Evolutionary conservation across 805 yeast species (phyloP).

Genomic region (Kuraishia molischiana): DNA sequence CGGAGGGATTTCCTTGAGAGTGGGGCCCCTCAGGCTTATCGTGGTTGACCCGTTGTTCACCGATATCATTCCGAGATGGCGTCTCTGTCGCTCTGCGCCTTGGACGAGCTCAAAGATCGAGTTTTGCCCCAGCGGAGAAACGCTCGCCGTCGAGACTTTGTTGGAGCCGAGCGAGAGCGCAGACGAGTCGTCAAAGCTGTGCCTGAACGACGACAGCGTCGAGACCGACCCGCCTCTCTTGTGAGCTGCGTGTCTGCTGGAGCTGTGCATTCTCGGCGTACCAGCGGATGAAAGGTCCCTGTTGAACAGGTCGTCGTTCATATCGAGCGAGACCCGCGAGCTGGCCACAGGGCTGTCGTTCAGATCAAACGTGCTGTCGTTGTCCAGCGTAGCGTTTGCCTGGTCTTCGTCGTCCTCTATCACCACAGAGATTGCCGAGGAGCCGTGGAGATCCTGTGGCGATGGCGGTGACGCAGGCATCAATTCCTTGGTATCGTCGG

Average conservation of each 20-base stretch:
- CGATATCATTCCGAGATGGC: constrained; percentile 16
- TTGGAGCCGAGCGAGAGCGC: constrained; percentile 28
- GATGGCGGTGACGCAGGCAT: too few relatives aligned
- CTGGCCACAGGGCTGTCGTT: background rate
- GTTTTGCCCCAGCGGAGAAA: constrained; percentile 59
- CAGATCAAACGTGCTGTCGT: background rate
- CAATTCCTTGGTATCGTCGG: too few relatives aligned
- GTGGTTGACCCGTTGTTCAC: constrained; percentile 27
- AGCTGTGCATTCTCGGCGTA: background rate
- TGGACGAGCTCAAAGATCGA: constrained; percentile 71
- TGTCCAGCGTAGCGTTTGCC: too few relatives aligned
- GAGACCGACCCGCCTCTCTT: constrained; percentile 14
- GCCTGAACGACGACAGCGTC: constrained; percentile 14
- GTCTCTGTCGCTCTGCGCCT: constrained; percentile 21
- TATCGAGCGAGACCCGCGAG: background rate
- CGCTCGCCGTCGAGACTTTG: constrained; percentile 24
- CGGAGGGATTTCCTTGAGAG: constrained; percentile 77
- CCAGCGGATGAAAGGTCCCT: constrained; percentile 2
- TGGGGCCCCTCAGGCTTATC: constrained; percentile 52
- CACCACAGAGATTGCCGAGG: too few relatives aligned
- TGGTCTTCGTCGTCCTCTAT: too few relatives aligned
- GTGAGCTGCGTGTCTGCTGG: constrained; percentile 7
- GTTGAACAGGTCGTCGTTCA: constrained; percentile 8
- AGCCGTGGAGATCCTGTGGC: too few relatives aligned
- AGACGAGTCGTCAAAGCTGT: constrained; percentile 23